Evolutionary conservation across 257 asterid genomes (phyloP).

Genomic region (Nicotiana obtusifolia): DNA sequence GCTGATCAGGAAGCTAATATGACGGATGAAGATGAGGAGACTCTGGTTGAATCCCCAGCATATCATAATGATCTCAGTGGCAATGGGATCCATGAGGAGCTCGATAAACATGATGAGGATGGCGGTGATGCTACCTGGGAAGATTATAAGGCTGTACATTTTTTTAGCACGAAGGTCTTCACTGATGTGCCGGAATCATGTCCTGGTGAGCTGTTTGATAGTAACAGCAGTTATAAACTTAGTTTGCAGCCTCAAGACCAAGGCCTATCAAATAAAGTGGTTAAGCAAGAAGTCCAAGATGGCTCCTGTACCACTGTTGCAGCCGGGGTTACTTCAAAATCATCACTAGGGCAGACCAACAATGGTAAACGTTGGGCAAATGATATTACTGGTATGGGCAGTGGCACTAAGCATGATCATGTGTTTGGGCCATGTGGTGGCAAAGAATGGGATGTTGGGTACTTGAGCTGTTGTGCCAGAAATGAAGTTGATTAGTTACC

Average conservation of each 20-base stretch:
- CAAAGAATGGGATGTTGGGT: conserved; percentile 35
- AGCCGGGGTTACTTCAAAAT: conserved; percentile 3
- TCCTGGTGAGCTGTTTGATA: background rate
- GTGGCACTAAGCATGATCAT: conserved; percentile 6
- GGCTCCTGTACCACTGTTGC: background rate
- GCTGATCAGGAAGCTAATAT: conserved; percentile 15
- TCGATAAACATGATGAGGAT: background rate
- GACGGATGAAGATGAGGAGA: conserved; percentile 42
- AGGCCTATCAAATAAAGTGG: background rate
- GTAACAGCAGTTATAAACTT: conserved; percentile 4
- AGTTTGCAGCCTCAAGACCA: background rate
- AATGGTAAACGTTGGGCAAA: conserved; percentile 11
- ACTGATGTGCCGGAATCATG: background rate
- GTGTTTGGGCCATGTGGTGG: conserved; percentile 21
- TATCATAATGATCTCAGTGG: conserved; percentile 13
- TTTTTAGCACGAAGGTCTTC: background rate
- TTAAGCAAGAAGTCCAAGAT: background rate
- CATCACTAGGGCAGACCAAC: conserved; percentile 9
- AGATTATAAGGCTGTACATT: background rate
- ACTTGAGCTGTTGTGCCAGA: conserved; percentile 18
- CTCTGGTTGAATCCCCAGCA: conserved; percentile 43
- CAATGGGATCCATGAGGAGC: conserved; percentile 11
- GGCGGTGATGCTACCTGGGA: background rate
- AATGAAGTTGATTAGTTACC: conserved; percentile 35
- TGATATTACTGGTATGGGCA: conserved; percentile 2